Conservation (phyloP, 2,329 filamentous ascomycete genomes). For the Parastagonospora nodorum region DNA sequence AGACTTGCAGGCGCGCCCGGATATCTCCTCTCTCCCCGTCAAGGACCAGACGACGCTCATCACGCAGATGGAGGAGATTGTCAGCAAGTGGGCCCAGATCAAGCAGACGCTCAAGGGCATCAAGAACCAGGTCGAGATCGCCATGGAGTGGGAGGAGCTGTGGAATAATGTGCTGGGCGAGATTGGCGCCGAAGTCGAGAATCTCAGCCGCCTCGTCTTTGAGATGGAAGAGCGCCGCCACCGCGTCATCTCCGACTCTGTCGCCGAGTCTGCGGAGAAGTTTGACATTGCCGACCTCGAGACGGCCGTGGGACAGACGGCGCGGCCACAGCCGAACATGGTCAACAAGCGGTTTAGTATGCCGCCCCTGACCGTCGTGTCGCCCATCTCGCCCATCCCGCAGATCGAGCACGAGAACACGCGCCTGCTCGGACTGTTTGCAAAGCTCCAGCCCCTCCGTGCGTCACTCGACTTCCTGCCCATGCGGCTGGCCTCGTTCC, state of each 20-base stretch:
- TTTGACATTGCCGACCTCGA: slow-evolving; percentile 87
- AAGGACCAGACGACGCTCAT: slow-evolving; percentile 77
- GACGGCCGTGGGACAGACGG: slow-evolving; percentile 89
- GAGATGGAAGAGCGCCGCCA: slow-evolving; percentile 98
- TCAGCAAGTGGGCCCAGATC: slow-evolving; percentile 83
- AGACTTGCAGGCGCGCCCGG: slow-evolving; percentile 77
- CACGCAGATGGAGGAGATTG: slow-evolving; percentile 84
- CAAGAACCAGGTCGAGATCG: slow-evolving; percentile 90
- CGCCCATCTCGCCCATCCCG: slow-evolving; percentile 63
- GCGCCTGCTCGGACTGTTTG: slow-evolving; percentile 85
- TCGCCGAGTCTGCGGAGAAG: slow-evolving; percentile 67
- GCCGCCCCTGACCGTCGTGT: slow-evolving; percentile 63
- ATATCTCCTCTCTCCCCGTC: slow-evolving; percentile 73
- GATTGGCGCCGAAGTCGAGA: slow-evolving; percentile 86
- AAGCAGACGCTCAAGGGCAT: slow-evolving; percentile 76
- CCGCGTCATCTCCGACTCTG: slow-evolving; percentile 64
- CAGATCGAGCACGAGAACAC: slow-evolving; percentile 77
- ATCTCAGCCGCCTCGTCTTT: slow-evolving; percentile 80
- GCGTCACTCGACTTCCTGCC: slow-evolving; percentile 95
- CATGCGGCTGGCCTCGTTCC: slow-evolving; percentile 89
- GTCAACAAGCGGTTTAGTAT: slow-evolving; percentile 72
- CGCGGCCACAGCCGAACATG: slow-evolving; percentile 57
- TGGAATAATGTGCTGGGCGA: slow-evolving; percentile 94
- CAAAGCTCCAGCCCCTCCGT: slow-evolving; percentile 89
- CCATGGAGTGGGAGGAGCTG: slow-evolving; percentile 98